Evolutionary conservation across 2,329 filamentous ascomycete genomes (phyloP).

Genomic region (Tolypocladium endophyticum): DNA sequence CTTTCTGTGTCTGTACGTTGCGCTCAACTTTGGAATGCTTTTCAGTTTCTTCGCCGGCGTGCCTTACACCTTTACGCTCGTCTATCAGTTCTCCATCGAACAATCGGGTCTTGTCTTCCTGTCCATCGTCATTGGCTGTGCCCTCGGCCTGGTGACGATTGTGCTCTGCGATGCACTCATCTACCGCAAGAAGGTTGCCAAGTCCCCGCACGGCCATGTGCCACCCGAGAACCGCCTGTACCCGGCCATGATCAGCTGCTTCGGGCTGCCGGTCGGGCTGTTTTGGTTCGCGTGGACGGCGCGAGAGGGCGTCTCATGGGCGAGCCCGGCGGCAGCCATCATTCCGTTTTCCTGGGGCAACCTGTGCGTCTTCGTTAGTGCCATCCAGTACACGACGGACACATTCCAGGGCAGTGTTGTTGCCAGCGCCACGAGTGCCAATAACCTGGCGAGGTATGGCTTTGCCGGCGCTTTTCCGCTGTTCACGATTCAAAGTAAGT

Average conservation of each 20-base stretch:
- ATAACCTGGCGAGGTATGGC: constrained; percentile 44
- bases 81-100: constrained; percentile 33
- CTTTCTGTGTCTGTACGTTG: constrained; percentile 39
- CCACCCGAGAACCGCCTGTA: constrained; percentile 48
- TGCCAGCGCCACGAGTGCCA: constrained; percentile 49
- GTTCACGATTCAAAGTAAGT: constrained; percentile 47
- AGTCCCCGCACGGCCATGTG: constrained; percentile 22
- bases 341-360: constrained; percentile 51
- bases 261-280: constrained; percentile 40
- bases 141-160: constrained; percentile 31
- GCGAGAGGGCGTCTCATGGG: constrained; percentile 33
- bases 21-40: constrained; percentile 40
- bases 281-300: constrained; percentile 54
- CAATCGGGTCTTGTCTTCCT: constrained; percentile 34
- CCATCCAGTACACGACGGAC: constrained; percentile 42
- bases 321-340: constrained; percentile 37
- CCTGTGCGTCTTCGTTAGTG: constrained; percentile 45
- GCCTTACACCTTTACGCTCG: constrained; percentile 33
- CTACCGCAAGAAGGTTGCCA: constrained; percentile 25
- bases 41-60: constrained; percentile 43
- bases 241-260: constrained; percentile 45
- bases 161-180: constrained; percentile 28
- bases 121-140: constrained; percentile 32
- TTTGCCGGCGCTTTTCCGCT: constrained; percentile 49
- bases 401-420: constrained; percentile 43